Percentiles rank a stretch among this genome's conserved stretches.
Conservation (phyloP, 768 basidiomycete genomes). For the Lentinus tigrinus region DNA sequence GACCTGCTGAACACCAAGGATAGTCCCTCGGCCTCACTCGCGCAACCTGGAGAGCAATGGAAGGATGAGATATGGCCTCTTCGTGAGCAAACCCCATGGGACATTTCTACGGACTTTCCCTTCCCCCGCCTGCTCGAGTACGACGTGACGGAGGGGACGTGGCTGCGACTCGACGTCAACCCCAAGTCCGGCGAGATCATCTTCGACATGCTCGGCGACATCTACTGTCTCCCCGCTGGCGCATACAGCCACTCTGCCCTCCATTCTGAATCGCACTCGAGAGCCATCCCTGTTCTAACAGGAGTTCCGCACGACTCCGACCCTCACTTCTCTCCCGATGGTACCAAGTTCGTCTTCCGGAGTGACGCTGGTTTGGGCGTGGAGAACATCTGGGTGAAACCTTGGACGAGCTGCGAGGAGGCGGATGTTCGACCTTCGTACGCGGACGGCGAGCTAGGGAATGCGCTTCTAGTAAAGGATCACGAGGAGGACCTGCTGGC, state of each 20-base stretch:
- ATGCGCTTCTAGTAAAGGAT: slow-evolving; percentile 37
- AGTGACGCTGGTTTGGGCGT: slow-evolving; percentile 73
- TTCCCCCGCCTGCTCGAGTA: slow-evolving; percentile 65
- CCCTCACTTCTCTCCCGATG: slow-evolving; percentile 69
- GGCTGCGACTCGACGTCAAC: slow-evolving; percentile 73
- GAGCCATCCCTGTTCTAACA: slow-evolving; percentile 57
- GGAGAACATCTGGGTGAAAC: slow-evolving; percentile 72
- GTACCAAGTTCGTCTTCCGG: slow-evolving; percentile 62
- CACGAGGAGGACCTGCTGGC: slow-evolving; percentile 48
- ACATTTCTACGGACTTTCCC: slow-evolving; percentile 75
- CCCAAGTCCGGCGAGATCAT: slow-evolving; percentile 69
- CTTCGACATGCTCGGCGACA: slow-evolving; percentile 73
- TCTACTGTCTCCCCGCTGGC: slow-evolving; percentile 63
- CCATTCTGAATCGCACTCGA: slow-evolving; percentile 24
- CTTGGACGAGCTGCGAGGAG: slow-evolving; percentile 63
- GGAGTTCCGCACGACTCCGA: slow-evolving; percentile 73
- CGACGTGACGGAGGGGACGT: slow-evolving; percentile 72
- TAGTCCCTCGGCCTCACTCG: neutral
- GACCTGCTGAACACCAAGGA: neutral
- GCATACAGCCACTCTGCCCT: slow-evolving; percentile 34
- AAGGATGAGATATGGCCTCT: slow-evolving; percentile 62
- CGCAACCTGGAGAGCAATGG: slow-evolving; percentile 35
- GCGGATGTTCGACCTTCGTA: slow-evolving; percentile 49
- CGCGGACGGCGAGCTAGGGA: slow-evolving; percentile 31
- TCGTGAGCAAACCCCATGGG: slow-evolving; percentile 58